Conservation (phyloP, 2,329 filamentous ascomycete species). For the Onygena corvina region DNA sequence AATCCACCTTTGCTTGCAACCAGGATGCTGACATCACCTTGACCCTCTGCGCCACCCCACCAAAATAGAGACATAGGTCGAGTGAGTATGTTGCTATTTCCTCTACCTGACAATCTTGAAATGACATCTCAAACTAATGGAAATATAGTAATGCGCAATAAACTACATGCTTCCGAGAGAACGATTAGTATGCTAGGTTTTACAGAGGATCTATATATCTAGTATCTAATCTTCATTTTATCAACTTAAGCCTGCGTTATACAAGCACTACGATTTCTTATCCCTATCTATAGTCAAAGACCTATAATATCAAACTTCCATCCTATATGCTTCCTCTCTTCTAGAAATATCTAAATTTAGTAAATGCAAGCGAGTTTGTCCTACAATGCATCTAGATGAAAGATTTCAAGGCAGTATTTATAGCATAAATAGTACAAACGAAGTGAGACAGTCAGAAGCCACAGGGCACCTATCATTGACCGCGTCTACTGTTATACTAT, state of each 20-base stretch:
- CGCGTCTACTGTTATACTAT: not conserved
- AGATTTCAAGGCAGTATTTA: too few species aligned
- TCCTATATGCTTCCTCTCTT: not conserved
- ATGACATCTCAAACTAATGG: too few species aligned
- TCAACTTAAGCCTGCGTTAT: too few species aligned
- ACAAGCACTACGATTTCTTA: too few species aligned
- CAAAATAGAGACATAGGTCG: not conserved
- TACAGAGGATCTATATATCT: too few species aligned
- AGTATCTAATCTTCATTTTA: too few species aligned
- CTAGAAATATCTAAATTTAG: not conserved
- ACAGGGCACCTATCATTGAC: not conserved
- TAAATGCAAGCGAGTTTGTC: not conserved
- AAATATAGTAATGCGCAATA: too few species aligned
- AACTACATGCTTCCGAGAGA: too few species aligned
- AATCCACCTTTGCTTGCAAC: slow-evolving; percentile 8
- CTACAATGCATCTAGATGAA: not conserved
- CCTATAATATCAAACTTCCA: not conserved
- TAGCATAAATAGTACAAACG: too few species aligned
- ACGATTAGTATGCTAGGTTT: too few species aligned
- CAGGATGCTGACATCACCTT: slow-evolving; percentile 11
- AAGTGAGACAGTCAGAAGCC: not conserved
- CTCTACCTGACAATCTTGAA: too few species aligned
- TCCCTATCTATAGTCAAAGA: not conserved
- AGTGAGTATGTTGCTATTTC: not conserved
- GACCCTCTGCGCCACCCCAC: slow-evolving; percentile 8